Evolutionary conservation across 768 basidiomycete species (phyloP).

Genomic region (Favolaschia claudopus): DNA sequence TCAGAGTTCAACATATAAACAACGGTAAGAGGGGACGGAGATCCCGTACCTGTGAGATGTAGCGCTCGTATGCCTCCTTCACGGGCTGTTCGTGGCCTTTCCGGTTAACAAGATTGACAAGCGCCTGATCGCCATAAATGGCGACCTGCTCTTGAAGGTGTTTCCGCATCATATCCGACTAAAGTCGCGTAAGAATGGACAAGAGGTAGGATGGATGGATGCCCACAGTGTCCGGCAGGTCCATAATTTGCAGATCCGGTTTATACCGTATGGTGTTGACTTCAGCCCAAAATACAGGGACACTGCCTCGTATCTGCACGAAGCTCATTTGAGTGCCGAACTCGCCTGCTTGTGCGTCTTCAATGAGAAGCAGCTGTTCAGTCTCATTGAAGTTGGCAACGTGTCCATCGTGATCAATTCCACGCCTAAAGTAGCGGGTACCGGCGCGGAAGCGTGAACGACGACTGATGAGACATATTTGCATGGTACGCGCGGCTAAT

Average conservation of each 20-base stretch:
- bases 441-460: slow-evolving; percentile 95
- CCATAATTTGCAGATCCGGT: slow-evolving; percentile 97
- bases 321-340: slow-evolving; percentile 77
- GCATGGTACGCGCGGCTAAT: slow-evolving; percentile 80
- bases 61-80: slow-evolving; percentile 93
- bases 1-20: slow-evolving; percentile 9
- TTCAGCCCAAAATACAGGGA: slow-evolving; percentile 96
- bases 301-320: slow-evolving; percentile 93
- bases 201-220: neutral
- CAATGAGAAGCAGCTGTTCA: slow-evolving; percentile 89
- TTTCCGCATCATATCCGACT: slow-evolving; percentile 74
- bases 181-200: slow-evolving; percentile 3
- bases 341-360: slow-evolving; percentile 56
- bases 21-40: neutral
- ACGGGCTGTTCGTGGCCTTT: slow-evolving; percentile 92
- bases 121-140: slow-evolving; percentile 76
- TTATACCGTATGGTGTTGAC: slow-evolving; percentile 95
- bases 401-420: slow-evolving; percentile 87
- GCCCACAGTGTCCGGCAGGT: slow-evolving; percentile 83
- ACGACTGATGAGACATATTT: slow-evolving; percentile 89
- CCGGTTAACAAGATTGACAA: slow-evolving; percentile 94
- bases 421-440: slow-evolving; percentile 95
- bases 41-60: slow-evolving; percentile 64
- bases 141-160: slow-evolving; percentile 80
- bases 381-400: slow-evolving; percentile 99